Evolutionary conservation across 2,329 filamentous ascomycete species (phyloP).

Genomic region (Bipolaris gigantea): DNA sequence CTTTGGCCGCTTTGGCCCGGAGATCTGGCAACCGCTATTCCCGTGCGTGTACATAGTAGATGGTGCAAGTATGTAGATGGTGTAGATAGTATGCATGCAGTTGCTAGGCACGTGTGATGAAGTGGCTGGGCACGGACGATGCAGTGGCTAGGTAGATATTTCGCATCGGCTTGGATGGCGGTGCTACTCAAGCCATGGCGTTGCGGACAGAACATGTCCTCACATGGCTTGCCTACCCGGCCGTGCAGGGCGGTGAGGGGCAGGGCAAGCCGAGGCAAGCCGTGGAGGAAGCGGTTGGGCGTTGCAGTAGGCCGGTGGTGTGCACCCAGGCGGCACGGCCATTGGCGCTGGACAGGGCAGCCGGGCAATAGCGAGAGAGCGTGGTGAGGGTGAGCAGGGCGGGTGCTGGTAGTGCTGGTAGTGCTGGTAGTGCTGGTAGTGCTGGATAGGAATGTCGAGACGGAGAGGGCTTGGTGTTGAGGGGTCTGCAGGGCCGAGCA

Average conservation of each 20-base stretch:
- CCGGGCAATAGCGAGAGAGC: not conserved
- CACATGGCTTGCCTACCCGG: constrained; percentile 15
- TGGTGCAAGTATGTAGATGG: too few species aligned
- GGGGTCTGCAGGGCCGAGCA: constrained; percentile 32
- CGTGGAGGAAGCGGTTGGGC: not conserved
- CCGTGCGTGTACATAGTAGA: too few species aligned
- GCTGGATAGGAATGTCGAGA: too few species aligned
- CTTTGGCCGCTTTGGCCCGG: not conserved
- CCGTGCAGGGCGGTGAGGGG: constrained; percentile 27
- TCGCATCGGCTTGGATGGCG: not conserved
- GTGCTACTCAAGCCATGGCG: constrained; percentile 14
- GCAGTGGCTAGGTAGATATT: too few species aligned
- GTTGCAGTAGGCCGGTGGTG: not conserved
- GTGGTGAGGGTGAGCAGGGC: not conserved
- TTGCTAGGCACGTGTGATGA: too few species aligned
- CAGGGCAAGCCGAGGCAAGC: constrained; percentile 27
- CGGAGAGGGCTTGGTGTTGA: constrained; percentile 35
- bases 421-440: too few species aligned
- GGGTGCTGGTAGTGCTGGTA: too few species aligned
- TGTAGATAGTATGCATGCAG: too few species aligned
- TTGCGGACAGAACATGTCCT: constrained; percentile 13
- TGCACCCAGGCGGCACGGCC: not conserved
- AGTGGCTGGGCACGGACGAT: too few species aligned
- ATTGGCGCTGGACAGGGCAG: not conserved
- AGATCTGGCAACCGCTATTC: not conserved